Base-by-base conservation (phyloP, 352 stramenopile species). In the Pythium rhizo-oryzae region DNA sequence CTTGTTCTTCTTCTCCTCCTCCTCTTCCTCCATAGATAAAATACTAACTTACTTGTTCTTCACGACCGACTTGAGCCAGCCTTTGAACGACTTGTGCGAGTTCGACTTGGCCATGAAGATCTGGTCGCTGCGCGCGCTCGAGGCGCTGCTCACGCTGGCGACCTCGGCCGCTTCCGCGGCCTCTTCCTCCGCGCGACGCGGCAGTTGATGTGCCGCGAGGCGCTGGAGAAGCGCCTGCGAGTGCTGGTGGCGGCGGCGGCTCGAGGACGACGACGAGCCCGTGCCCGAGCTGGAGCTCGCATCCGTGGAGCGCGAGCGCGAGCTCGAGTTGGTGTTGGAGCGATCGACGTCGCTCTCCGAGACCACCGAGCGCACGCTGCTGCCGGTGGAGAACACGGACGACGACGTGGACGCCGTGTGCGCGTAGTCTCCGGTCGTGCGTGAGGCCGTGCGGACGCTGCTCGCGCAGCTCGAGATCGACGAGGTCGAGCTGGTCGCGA, bases 71-170 rank as follows among this genome's bases (percentile, higher is more conserved):
- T 79, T 77, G 55, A 92, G 62, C 84, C 84, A 92, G 53, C 85
- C 79, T 70, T 82, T 87, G 51, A 92, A 74, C 49, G 80, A 90
- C 54, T 74, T 85, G 79, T 90, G 84, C 59, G 81, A 87, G 67
- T 85, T 90, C 28, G 81, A 85, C 73, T 89, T 89, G 72, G 74
- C 73, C 59, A 87, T 82, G 67, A 89, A 83, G 61, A 83, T 81
- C 37, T 68, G 67, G 60, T 85, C 79, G 46, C 67, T 74, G 57
- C 64, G 49, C 13, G 47, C 35, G 43, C 15, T 50, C 28, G 18
- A 21, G 12, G n/a, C 44, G 28, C 30, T 65, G n/a, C 24, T 51
- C 18, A 24, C 43, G 15, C 13, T 13, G 13, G 57, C 28, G 28
- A 33, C 6, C 5, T 18, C 23, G 24, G 51, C 51, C 15, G 51